Evolutionary conservation across 805 yeast species (phyloP).

Genomic region (Schwanniomyces sp.): DNA sequence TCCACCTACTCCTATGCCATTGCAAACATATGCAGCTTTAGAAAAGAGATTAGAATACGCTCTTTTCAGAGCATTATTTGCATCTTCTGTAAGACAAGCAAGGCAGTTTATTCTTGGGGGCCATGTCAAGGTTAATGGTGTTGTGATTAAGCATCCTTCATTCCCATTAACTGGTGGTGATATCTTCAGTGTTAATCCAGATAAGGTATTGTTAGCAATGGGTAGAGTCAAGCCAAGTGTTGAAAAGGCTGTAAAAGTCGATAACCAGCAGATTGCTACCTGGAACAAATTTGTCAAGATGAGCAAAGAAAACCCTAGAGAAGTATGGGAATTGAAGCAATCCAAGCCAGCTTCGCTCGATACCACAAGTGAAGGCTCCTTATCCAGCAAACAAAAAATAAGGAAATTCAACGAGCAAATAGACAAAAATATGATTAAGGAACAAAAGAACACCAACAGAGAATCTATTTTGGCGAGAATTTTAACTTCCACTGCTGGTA

Average conservation of each 20-base stretch:
- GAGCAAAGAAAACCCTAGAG: conserved; percentile 57
- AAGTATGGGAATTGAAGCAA: conserved; percentile 50
- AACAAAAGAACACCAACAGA: conserved; percentile 44
- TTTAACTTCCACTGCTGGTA: conserved; percentile 26
- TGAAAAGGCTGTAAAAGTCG: conserved; percentile 64
- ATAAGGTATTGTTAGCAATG: conserved; percentile 77
- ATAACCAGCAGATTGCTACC: conserved; percentile 65
- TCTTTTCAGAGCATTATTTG: conserved; percentile 87
- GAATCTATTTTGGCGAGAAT: conserved; percentile 47
- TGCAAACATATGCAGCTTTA: conserved; percentile 85
- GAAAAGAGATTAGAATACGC: conserved; percentile 92
- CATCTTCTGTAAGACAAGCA: conserved; percentile 91
- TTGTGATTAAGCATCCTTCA: conserved; percentile 73
- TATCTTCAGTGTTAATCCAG: conserved; percentile 81
- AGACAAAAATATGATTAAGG: conserved; percentile 43
- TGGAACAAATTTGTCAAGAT: conserved; percentile 74
- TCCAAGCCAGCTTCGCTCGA: conserved; percentile 42
- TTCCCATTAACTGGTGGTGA: conserved; percentile 82
- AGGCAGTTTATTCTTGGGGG: conserved; percentile 82
- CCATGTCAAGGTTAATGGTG: conserved; percentile 83
- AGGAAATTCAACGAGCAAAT: conserved; percentile 35
- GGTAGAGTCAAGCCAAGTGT: conserved; percentile 83
- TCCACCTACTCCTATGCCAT: conserved; percentile 72
- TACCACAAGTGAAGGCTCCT: conserved; percentile 15
- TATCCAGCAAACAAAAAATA: conserved; percentile 14